Percentiles rank a stretch among this genome's conserved stretches.
Evolutionary conservation across 2,329 filamentous ascomycete species (phyloP).

Genomic region (Lasiodiplodia gonubiensis): DNA sequence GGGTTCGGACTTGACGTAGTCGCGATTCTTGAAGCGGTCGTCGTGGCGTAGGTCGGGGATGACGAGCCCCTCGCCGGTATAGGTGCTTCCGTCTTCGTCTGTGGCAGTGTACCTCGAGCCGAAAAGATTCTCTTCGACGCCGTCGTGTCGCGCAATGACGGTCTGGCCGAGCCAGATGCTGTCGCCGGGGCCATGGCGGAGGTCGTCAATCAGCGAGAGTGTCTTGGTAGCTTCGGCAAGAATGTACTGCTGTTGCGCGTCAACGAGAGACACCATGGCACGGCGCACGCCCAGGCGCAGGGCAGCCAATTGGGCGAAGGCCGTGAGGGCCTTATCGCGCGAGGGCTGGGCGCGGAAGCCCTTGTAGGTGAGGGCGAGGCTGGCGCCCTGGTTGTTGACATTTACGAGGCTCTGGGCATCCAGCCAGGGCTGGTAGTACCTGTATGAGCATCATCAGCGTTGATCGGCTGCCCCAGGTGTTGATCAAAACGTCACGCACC

Average conservation of each 20-base stretch:
- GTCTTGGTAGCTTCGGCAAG: conserved; percentile 46
- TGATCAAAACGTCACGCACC: conserved; percentile 23
- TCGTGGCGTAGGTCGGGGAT: conserved; percentile 43
- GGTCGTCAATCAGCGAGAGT: conserved; percentile 34
- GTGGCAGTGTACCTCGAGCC: conserved; percentile 18
- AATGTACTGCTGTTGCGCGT: conserved; percentile 43
- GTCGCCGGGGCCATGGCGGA: conserved; percentile 27
- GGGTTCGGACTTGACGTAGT: conserved; percentile 36
- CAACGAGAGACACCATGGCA: conserved; percentile 46
- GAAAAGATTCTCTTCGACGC: conserved; percentile 30
- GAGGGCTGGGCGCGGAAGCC: conserved; percentile 35
- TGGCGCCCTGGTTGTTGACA: conserved; percentile 35
- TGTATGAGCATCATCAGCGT: conserved; percentile 26
- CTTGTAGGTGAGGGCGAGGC: conserved; percentile 37
- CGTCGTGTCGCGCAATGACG: conserved; percentile 38
- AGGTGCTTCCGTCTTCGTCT: conserved; percentile 20
- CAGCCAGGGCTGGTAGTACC: conserved; percentile 45
- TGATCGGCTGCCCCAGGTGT: conserved; percentile 12
- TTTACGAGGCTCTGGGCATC: conserved; percentile 43
- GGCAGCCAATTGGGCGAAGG: conserved; percentile 44
- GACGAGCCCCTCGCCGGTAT: conserved; percentile 30
- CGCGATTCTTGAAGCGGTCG: conserved; percentile 46
- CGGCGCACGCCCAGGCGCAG: conserved; percentile 42
- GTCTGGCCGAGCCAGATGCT: conserved; percentile 40
- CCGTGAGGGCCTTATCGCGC: conserved; percentile 38